Evolutionary conservation across 73 alveolate species (phyloP), one percentile per base, ranked within the genome.

Genomic region (Diophrys sp.): DNA sequence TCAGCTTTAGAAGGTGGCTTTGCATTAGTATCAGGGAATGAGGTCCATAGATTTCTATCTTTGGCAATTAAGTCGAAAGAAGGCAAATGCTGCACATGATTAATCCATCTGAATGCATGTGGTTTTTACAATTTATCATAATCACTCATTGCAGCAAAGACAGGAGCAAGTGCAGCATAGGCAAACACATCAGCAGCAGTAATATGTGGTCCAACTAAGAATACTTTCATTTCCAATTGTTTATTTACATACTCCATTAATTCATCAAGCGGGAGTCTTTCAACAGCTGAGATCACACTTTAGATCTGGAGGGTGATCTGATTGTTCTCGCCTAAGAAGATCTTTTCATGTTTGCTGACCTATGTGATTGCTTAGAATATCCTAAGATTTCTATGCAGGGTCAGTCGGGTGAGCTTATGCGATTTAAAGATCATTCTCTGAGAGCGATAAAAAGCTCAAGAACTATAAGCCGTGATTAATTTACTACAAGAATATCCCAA

Each of bases 51-150:
- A 31, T 67, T 67, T 32, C 26, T 29, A 68, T 89, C 79, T 69
- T 78, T 55, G 23, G 90, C 89, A 34, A 75, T 81, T 30, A 74
- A 69, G 18, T 71, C 34, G 57, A 93, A 57, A 29, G 97, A 96
- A 62, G 91, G 89, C 34, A 94, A 83, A 75, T 94, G 93, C 86
- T 94, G 89, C 24, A 94, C 75, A 62, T 94, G 94, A 81, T 90
- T 87, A 33, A 89, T 81, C 98, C 98, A 94, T 78, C 98, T 77
- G 75, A 91, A 79, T 31, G 78, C 91, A 81, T 94, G 78, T 27
- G 91, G 79, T 32, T 67, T 74, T 79, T 73, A 31, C 0, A 67
- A 24, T 89, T 93, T 93, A 23, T 79, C 93, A 1, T 85, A 81
- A 68, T 93, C 93, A 54, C 81, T 1, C 79, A 80, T 77, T 31